Percentiles rank a stretch among this genome's conserved stretches.
These are phyloP conservation scores for Globisporangium takayamanum DNA, from an alignment of 352 stramenopile genomes.

Conservation along the genomic window DNA sequence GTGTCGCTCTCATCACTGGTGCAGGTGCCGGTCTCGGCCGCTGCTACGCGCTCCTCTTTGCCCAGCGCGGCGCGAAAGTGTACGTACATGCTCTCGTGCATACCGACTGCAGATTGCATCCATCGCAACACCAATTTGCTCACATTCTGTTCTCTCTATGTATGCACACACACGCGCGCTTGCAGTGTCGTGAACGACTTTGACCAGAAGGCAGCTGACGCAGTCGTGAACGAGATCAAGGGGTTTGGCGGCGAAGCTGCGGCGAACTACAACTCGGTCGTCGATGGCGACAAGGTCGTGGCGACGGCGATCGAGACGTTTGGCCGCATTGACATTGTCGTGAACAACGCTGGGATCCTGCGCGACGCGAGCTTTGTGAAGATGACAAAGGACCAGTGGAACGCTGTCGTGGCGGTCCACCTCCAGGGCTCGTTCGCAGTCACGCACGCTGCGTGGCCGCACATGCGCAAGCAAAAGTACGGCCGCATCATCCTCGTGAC, in stretches of 20 bases:
- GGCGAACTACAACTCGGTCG: conserved; percentile 81
- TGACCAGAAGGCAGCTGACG: conserved; percentile 51
- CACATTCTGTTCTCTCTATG: too few relatives aligned
- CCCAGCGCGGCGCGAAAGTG: conserved; percentile 75
- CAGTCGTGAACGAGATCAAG: conserved; percentile 76
- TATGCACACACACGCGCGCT: not conserved
- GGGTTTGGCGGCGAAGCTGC: conserved; percentile 57
- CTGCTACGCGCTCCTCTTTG: conserved; percentile 71
- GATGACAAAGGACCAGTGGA: conserved; percentile 88
- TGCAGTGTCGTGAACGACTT: conserved; percentile 76
- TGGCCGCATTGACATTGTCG: conserved; percentile 76
- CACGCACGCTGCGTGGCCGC: conserved; percentile 79
- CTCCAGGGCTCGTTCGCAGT: conserved; percentile 80
- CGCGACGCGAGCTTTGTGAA: conserved; percentile 87
- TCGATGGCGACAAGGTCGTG: conserved; percentile 80
- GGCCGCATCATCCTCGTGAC: conserved; percentile 62
- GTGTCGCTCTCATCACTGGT: conserved; percentile 77
- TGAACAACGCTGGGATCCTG: conserved; percentile 94
- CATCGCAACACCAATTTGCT: too few relatives aligned
- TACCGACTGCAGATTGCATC: too few relatives aligned
- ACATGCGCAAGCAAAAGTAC: conserved; percentile 89
- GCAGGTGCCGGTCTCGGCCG: conserved; percentile 67
- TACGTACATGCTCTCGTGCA: conserved; percentile 22
- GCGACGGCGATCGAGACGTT: conserved; percentile 62
- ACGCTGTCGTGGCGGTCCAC: conserved; percentile 79